phyloP scores from a whole-genome alignment of 1,284 basidiomycete species.

The Binderoboletus segoi region DNA sequence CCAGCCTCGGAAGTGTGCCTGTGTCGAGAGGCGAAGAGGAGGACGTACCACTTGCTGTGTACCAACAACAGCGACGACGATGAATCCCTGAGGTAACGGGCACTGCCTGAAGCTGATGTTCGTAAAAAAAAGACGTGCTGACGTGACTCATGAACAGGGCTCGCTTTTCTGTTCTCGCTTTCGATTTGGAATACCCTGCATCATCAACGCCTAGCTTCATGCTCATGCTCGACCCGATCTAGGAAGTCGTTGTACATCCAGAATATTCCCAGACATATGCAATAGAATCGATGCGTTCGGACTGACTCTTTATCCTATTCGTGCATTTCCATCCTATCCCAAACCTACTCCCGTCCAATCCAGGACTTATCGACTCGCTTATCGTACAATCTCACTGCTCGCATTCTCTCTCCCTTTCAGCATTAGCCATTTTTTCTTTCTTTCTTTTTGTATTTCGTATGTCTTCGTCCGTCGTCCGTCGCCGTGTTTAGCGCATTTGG shows the following conservation, averaged over 20 bases:
- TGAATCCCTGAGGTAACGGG: constrained; percentile 34
- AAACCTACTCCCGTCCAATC: constrained; percentile 24
- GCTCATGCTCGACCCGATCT: constrained; percentile 23
- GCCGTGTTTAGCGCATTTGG: constrained; percentile 4
- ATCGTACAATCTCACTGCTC: constrained; percentile 35
- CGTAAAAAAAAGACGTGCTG: neutral
- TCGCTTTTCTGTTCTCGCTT: neutral
- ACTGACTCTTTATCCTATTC: constrained; percentile 31
- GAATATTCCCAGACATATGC: constrained; percentile 29
- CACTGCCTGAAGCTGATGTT: neutral
- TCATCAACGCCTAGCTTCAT: neutral
- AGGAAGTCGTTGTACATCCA: constrained; percentile 26
- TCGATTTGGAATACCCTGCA: constrained; percentile 11
- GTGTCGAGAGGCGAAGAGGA: constrained; percentile 59
- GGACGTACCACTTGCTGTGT: constrained; percentile 74
- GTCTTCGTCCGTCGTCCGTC: constrained; percentile 11
- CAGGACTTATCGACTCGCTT: constrained; percentile 30
- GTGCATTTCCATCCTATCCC: constrained; percentile 26
- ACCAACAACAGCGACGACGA: constrained; percentile 70
- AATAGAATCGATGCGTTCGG: constrained; percentile 17
- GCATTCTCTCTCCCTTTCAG: constrained; percentile 18
- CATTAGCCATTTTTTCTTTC: constrained; percentile 18
- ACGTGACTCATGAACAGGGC: constrained; percentile 17
- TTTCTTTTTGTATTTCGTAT: constrained; percentile 26
- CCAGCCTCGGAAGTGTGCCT: constrained; percentile 37